These are phyloP conservation scores for Trypanosoma rangeli DNA, from an alignment of 208 protist species.

Conservation along the genomic window DNA sequence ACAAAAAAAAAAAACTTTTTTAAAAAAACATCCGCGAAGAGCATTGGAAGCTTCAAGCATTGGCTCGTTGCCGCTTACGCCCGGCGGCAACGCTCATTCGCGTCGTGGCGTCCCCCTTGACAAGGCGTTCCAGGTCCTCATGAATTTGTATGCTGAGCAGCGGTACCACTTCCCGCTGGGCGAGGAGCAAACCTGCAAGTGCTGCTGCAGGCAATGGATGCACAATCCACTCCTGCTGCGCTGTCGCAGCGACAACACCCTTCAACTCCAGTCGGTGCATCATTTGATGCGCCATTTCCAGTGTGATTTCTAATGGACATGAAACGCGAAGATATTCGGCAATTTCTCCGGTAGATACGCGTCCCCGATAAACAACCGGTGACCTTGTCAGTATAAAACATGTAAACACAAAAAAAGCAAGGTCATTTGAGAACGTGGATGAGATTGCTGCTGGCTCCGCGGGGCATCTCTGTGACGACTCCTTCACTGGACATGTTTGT, in stretches of 20 bases:
- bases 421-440: constrained; percentile 5
- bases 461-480: constrained; percentile 1
- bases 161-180: constrained; percentile 25
- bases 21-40: constrained; percentile 2
- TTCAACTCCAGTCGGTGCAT: constrained; percentile 39
- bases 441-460: background rate
- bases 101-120: background rate
- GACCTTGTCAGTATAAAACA: constrained; percentile 53
- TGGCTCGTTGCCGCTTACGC: constrained; percentile 15
- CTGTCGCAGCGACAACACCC: constrained; percentile 16
- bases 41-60: background rate
- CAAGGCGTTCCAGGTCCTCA: constrained; percentile 18
- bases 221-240: constrained; percentile 20
- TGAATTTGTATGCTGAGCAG: constrained; percentile 24
- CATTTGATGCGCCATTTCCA: constrained; percentile 24
- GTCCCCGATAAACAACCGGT: constrained; percentile 36
- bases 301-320: constrained; percentile 56
- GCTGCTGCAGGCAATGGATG: background rate
- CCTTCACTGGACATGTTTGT: background rate
- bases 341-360: constrained; percentile 43
- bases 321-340: constrained; percentile 45
- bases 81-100: constrained; percentile 5
- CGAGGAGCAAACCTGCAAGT: constrained; percentile 15
- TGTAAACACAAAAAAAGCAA: constrained; percentile 54
- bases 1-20: constrained; percentile 18